Evolutionary conservation across 2,329 filamentous ascomycete genomes (phyloP).

Genomic region (Sporothrix brunneoviolacea): DNA sequence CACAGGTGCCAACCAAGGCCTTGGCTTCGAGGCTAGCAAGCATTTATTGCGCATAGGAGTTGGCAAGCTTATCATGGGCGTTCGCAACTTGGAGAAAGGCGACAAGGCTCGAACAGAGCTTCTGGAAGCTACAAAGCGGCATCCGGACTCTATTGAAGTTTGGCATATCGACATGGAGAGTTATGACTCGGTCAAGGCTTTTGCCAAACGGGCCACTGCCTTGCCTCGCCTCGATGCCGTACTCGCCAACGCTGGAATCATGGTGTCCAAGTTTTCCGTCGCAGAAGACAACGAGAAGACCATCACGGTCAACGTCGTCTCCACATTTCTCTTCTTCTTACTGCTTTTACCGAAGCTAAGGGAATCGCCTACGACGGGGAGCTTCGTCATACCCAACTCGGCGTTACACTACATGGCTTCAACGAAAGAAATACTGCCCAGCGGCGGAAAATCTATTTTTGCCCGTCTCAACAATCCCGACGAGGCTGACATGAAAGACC

Average conservation of each 20-base stretch:
- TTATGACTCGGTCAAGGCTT: conserved; percentile 34
- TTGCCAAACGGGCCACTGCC: conserved; percentile 27
- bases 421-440: conserved; percentile 21
- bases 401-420: conserved; percentile 21
- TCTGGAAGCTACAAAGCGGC: background rate
- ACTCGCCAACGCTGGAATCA: conserved; percentile 37
- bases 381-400: conserved; percentile 22
- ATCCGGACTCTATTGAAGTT: conserved; percentile 22
- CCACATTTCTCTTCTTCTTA: conserved; percentile 25
- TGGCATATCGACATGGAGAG: conserved; percentile 38
- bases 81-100: conserved; percentile 28
- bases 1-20: conserved; percentile 37
- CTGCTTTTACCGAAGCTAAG: conserved; percentile 27
- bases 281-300: conserved; percentile 38
- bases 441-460: conserved; percentile 20
- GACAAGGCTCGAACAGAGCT: conserved; percentile 22
- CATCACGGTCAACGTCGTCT: conserved; percentile 26
- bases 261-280: conserved; percentile 28
- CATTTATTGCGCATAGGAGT: conserved; percentile 31
- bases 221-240: conserved; percentile 38
- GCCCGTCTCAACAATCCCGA: conserved; percentile 25
- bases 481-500: conserved; percentile 22
- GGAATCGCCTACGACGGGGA: conserved; percentile 15
- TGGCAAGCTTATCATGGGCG: conserved; percentile 34
- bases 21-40: conserved; percentile 34